These are phyloP conservation scores for Pseudovirgaria hyperparasitica DNA, from an alignment of 2,329 filamentous ascomycete species.

Conservation along the genomic window DNA sequence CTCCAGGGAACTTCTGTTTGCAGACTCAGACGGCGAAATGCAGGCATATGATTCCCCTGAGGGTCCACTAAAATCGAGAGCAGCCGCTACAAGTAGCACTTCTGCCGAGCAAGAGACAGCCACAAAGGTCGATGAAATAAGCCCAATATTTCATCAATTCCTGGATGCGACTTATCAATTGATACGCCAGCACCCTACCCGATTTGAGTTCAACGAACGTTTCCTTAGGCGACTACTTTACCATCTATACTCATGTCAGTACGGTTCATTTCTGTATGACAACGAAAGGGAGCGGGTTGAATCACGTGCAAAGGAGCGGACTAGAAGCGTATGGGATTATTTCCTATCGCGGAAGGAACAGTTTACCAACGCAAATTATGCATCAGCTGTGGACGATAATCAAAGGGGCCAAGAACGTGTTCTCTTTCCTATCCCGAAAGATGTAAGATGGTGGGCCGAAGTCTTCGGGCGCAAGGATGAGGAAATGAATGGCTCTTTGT, in stretches of 20 bases:
- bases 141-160: conserved; percentile 95
- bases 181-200: conserved; percentile 67
- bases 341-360: conserved; percentile 71
- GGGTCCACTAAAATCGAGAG: conserved; percentile 14
- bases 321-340: conserved; percentile 89
- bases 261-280: conserved; percentile 93
- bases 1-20: conserved; percentile 49
- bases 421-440: conserved; percentile 62
- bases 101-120: conserved; percentile 47
- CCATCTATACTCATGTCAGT: conserved; percentile 91
- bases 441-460: conserved; percentile 91
- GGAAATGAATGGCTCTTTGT: conserved; percentile 70
- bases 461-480: conserved; percentile 73
- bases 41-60: conserved; percentile 21
- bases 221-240: conserved; percentile 84
- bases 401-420: conserved; percentile 69
- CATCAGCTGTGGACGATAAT: conserved; percentile 62
- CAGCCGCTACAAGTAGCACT: conserved; percentile 23
- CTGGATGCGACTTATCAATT: conserved; percentile 90
- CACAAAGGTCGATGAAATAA: conserved; percentile 80
- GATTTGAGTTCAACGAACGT: conserved; percentile 93
- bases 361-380: conserved; percentile 73
- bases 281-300: conserved; percentile 79
- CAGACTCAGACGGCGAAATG: conserved; percentile 34
- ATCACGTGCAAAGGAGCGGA: conserved; percentile 53